Conservation (phyloP, 129 eudicot genomes). For the Scalesia atractyloides region DNA sequence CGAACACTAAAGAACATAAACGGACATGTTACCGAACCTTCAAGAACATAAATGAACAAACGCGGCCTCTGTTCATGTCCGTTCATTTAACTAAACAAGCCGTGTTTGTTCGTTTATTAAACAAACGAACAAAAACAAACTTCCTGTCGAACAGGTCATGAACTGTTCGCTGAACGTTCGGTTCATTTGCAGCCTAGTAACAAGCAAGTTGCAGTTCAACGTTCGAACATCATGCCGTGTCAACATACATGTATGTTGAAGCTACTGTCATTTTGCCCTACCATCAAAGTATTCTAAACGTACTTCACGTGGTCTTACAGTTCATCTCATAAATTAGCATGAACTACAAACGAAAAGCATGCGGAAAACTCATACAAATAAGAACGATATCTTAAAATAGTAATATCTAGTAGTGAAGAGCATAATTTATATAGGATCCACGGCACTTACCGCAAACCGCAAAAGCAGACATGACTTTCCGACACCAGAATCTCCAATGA, state of each 20-base stretch:
- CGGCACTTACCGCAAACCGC: slow-evolving; percentile 50
- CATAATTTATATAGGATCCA: slow-evolving; percentile 6
- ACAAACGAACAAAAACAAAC: no score
- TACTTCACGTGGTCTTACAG: neutral
- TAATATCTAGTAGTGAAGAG: neutral
- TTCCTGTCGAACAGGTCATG: no score
- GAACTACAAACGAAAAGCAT: neutral
- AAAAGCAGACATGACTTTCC: slow-evolving; percentile 50
- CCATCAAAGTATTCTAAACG: neutral
- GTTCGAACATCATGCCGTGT: neutral
- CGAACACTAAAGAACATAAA: no score
- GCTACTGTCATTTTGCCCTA: neutral
- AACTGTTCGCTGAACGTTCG: neutral
- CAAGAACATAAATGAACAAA: no score
- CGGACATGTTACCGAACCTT: no score
- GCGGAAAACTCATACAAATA: neutral
- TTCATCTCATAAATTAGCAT: slow-evolving; percentile 9
- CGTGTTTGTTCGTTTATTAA: no score
- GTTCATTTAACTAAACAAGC: no score
- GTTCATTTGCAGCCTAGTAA: no score
- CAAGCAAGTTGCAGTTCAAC: no score
- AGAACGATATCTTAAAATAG: neutral
- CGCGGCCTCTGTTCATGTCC: no score
- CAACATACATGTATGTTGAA: neutral
- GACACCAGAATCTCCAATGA: slow-evolving; percentile 51